Percentiles rank a stretch among this genome's conserved stretches.
These are phyloP conservation scores for Piloderma croceum DNA, from an alignment of 768 basidiomycete species.

Conservation along the genomic window DNA sequence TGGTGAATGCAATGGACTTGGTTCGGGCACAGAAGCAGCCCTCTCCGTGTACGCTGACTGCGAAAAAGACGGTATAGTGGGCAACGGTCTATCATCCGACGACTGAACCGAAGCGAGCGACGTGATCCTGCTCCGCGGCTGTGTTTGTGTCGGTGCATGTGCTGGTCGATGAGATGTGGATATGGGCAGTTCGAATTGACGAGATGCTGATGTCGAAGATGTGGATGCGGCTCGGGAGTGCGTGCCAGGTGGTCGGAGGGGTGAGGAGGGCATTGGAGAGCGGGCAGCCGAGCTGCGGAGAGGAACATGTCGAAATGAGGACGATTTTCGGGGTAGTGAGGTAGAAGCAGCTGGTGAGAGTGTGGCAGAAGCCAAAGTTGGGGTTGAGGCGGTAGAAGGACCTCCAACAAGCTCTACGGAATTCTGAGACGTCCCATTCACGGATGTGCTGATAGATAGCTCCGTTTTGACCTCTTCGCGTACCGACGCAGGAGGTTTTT, in stretches of 20 bases:
- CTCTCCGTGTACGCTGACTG: constrained; percentile 6
- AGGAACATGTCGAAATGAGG: constrained; percentile 52
- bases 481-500: no score
- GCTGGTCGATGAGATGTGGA: constrained; percentile 5
- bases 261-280: constrained; percentile 30
- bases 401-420: not conserved
- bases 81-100: constrained; percentile 6
- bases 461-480: no score
- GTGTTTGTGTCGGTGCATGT: constrained; percentile 9
- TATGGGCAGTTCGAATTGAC: constrained; percentile 3
- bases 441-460: not conserved
- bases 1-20: constrained; percentile 1
- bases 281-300: constrained; percentile 24
- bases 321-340: constrained; percentile 28
- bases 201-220: constrained; percentile 18
- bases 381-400: not conserved
- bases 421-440: not conserved
- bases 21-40: constrained; percentile 7
- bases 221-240: constrained; percentile 22
- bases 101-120: constrained; percentile 8
- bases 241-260: constrained; percentile 21
- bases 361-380: constrained; percentile 9
- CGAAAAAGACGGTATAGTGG: constrained; percentile 5
- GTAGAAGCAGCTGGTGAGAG: constrained; percentile 4
- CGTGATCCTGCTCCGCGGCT: constrained; percentile 10